phyloP scores from a whole-genome alignment of 1,284 basidiomycete species.

The Trichosporon sp. region DNA sequence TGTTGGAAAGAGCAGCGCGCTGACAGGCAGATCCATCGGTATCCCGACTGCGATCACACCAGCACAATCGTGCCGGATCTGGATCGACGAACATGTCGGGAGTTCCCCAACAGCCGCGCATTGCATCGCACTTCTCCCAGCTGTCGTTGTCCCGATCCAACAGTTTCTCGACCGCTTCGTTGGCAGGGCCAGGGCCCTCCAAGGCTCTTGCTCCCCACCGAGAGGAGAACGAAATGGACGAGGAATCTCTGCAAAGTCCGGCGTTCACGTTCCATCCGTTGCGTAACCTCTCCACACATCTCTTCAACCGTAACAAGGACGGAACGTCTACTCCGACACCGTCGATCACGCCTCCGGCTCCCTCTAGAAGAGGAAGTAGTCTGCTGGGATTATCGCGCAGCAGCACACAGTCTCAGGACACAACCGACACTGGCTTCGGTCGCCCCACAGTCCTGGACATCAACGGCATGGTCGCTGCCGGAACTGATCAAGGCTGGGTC shows the following conservation, averaged over 20 bases:
- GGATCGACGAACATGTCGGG: conserved; percentile 60
- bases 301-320: conserved; percentile 51
- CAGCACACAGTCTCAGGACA: conserved; percentile 5
- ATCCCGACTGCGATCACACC: conserved; percentile 72
- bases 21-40: conserved; percentile 72
- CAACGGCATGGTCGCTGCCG: conserved; percentile 87
- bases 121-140: conserved; percentile 50
- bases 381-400: conserved; percentile 4
- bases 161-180: conserved; percentile 42
- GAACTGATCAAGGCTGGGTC: conserved; percentile 75
- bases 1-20: conserved; percentile 42
- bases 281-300: conserved; percentile 63
- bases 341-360: conserved; percentile 16
- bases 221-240: conserved; percentile 34
- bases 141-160: conserved; percentile 48
- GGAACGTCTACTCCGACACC: conserved; percentile 21
- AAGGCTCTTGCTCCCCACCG: conserved; percentile 12
- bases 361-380: conserved; percentile 11
- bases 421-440: conserved; percentile 55
- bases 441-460: conserved; percentile 79
- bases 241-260: conserved; percentile 32
- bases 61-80: conserved; percentile 62
- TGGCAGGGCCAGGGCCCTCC: conserved; percentile 24
- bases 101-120: conserved; percentile 33
- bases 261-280: conserved; percentile 59